A percentile compares a stretch with the other conserved stretches of the same genome.
These are phyloP conservation scores for Mantamonas sphyraenae DNA, from an alignment of 78 protist species.

Conservation along the genomic window DNA sequence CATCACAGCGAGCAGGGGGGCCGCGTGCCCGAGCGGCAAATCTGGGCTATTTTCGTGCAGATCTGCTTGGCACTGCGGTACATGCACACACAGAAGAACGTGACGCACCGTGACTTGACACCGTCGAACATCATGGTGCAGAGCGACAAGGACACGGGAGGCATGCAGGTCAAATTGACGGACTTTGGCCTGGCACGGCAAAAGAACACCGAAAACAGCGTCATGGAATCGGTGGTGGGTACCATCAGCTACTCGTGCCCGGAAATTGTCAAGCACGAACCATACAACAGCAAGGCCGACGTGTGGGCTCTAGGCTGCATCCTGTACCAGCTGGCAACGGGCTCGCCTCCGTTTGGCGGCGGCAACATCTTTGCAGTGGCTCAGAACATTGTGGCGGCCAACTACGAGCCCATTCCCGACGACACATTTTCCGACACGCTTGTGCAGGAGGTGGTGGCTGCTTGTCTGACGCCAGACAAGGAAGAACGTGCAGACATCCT, in stretches of 20 bases:
- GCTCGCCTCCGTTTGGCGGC: too few species aligned
- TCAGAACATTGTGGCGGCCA: too few species aligned
- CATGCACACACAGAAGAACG: not conserved
- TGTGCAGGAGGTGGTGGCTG: too few species aligned
- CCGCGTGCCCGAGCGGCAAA: not conserved
- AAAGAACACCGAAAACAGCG: not conserved
- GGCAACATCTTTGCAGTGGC: too few species aligned
- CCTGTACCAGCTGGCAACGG: too few species aligned
- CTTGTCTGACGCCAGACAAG: too few species aligned
- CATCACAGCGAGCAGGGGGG: not conserved
- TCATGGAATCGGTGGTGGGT: conserved; percentile 10
- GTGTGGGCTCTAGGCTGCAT: conserved; percentile 48
- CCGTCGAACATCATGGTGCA: conserved; percentile 5
- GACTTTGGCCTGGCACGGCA: conserved; percentile 17
- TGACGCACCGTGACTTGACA: not conserved
- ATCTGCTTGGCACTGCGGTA: not conserved
- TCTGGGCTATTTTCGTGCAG: conserved; percentile 4
- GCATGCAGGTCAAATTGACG: not conserved
- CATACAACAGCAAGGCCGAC: conserved; percentile 49
- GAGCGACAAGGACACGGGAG: too few species aligned
- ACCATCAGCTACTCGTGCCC: conserved; percentile 43
- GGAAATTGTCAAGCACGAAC: conserved; percentile 27
- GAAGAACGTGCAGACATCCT: too few species aligned
- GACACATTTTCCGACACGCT: too few species aligned
- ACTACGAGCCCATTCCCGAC: too few species aligned